Evolutionary conservation across 192 early-diverging fungal genomes (phyloP).

Genomic region (Backusella tuberculispora): DNA sequence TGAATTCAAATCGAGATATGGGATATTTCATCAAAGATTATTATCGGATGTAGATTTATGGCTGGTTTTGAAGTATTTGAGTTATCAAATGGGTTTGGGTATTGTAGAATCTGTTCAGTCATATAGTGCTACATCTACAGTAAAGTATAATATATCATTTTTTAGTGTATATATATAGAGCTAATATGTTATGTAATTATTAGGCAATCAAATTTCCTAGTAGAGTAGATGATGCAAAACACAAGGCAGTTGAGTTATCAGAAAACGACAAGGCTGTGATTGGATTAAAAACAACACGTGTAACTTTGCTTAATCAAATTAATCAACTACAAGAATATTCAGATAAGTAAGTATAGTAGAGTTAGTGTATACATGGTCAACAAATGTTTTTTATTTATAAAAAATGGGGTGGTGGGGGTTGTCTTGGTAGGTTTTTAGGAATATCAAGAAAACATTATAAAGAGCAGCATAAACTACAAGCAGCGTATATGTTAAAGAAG

Average conservation of each 20-base stretch:
- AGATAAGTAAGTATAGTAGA: conserved; percentile 46
- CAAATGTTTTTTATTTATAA: neutral
- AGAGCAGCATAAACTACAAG: conserved; percentile 54
- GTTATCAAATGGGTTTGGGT: conserved; percentile 20
- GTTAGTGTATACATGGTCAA: neutral
- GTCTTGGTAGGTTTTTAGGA: conserved; percentile 1
- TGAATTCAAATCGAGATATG: conserved; percentile 21
- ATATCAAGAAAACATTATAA: conserved; percentile 19
- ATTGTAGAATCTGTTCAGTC: conserved; percentile 21
- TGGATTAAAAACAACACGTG: conserved; percentile 53
- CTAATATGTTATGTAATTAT: neutral
- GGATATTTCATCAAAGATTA: neutral
- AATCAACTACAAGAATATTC: conserved; percentile 61
- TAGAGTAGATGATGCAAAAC: conserved; percentile 6
- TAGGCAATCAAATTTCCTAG: conserved; percentile 35
- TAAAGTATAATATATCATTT: neutral
- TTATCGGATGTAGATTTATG: conserved; percentile 40
- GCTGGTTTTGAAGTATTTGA: conserved; percentile 39
- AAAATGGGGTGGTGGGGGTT: neutral
- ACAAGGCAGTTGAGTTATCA: conserved; percentile 44
- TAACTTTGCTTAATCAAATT: conserved; percentile 58
- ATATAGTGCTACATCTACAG: conserved; percentile 4
- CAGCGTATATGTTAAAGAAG: conserved; percentile 57
- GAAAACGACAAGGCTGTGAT: conserved; percentile 62
- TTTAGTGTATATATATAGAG: neutral